Evolutionary conservation across 2,329 filamentous ascomycete species (phyloP).

Genomic region (Aspergillus spinulosporus): DNA sequence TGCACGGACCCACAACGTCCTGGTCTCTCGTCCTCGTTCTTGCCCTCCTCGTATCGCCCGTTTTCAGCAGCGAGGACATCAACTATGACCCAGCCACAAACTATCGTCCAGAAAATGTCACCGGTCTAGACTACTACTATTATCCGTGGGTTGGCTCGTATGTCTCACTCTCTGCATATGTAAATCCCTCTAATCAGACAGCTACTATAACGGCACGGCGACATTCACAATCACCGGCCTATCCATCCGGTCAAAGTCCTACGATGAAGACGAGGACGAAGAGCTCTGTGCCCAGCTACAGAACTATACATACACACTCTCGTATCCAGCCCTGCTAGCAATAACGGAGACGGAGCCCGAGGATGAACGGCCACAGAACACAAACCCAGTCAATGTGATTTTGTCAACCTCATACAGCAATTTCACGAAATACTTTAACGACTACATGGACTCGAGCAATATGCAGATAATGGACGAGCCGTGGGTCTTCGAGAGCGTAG

Average conservation of each 20-base stretch:
- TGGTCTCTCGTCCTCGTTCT: neutral
- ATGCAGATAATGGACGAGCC: neutral
- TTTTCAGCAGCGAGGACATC: neutral
- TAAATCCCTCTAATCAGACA: neutral
- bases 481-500: slow-evolving; percentile 4
- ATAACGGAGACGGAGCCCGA: slow-evolving; percentile 5
- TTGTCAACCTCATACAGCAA: slow-evolving; percentile 3
- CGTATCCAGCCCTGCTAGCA: neutral
- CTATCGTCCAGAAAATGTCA: slow-evolving; percentile 9
- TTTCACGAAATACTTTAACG: slow-evolving; percentile 1
- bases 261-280: neutral
- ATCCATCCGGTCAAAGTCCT: neutral
- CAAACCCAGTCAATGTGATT: slow-evolving; percentile 2
- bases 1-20: neutral
- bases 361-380: slow-evolving; percentile 6
- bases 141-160: slow-evolving; percentile 16
- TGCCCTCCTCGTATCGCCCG: neutral
- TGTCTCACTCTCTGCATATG: neutral
- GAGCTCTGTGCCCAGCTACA: slow-evolving; percentile 2
- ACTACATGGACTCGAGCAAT: neutral
- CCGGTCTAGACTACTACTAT: slow-evolving; percentile 10
- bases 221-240: slow-evolving; percentile 3
- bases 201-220: slow-evolving; percentile 15
- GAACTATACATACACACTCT: slow-evolving; percentile 2
- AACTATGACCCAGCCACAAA: slow-evolving; percentile 7